Conservation (phyloP, 2,329 filamentous ascomycete species). For the Cryphonectria parasitica region DNA sequence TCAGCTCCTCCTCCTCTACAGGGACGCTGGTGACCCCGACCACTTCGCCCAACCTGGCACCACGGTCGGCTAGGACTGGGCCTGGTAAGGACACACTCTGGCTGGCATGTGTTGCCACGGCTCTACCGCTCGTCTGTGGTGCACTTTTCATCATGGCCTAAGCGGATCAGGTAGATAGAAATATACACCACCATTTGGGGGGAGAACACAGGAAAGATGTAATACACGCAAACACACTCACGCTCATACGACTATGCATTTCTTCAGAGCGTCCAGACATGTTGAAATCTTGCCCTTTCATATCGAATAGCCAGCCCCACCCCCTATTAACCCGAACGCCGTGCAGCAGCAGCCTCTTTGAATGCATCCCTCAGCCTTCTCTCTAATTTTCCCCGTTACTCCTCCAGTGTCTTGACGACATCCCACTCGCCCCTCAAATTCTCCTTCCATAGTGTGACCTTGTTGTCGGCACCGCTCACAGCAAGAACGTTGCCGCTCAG, state of each 20-base stretch:
- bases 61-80: conserved; percentile 26
- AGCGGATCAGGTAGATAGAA: not conserved
- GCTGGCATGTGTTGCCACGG: conserved; percentile 29
- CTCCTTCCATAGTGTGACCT: conserved; percentile 98
- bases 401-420: conserved; percentile 93
- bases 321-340: conserved; percentile 21
- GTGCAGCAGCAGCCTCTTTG: conserved; percentile 22
- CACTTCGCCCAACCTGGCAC: conserved; percentile 28
- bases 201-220: not conserved
- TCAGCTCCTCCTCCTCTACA: conserved; percentile 16
- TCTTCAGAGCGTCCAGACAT: not conserved
- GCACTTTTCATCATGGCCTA: conserved; percentile 29
- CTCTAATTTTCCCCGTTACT: conserved; percentile 52
- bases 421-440: conserved; percentile 97
- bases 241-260: not conserved
- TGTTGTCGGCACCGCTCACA: conserved; percentile 92
- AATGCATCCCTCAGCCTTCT: conserved; percentile 12
- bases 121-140: conserved; percentile 31
- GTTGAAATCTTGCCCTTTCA: conserved; percentile 9
- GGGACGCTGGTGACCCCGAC: conserved; percentile 31
- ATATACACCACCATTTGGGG: not conserved
- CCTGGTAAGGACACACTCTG: conserved; percentile 23
- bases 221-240: not conserved
- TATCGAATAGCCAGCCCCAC: conserved; percentile 19
- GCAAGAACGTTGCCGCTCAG: conserved; percentile 95